These are phyloP conservation scores for Fusarium sp. DNA, from an alignment of 2,329 filamentous ascomycete species.

Conservation along the genomic window DNA sequence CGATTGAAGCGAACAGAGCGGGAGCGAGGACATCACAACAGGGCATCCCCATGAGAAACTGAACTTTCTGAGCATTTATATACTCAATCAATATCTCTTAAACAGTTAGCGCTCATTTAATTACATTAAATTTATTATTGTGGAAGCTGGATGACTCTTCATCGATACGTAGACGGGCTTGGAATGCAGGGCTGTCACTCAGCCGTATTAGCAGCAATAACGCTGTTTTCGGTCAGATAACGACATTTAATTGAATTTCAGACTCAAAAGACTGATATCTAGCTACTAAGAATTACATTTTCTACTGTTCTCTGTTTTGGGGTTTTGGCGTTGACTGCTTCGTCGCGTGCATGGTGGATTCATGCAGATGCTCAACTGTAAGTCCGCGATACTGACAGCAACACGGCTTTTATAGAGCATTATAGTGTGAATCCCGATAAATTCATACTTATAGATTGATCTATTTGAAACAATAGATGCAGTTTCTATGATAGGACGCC, in stretches of 20 bases:
- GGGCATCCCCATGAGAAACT: accelerated
- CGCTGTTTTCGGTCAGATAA: neutral
- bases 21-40: neutral
- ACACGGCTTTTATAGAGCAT: neutral
- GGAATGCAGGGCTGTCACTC: neutral
- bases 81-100: accelerated
- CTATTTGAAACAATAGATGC: neutral
- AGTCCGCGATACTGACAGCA: neutral
- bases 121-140: neutral
- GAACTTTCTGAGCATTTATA: accelerated
- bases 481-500: neutral
- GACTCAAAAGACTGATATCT: accelerated
- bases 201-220: neutral
- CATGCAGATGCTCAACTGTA: neutral
- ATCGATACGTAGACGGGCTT: neutral
- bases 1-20: neutral
- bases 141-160: neutral
- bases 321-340: neutral
- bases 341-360: neutral
- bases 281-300: accelerated
- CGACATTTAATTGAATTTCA: accelerated
- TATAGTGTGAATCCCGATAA: accelerated
- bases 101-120: accelerated
- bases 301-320: neutral
- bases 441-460: neutral